Base-by-base conservation (phyloP, 164 flowering plant genomes). In the Echeveria elegans region DNA sequence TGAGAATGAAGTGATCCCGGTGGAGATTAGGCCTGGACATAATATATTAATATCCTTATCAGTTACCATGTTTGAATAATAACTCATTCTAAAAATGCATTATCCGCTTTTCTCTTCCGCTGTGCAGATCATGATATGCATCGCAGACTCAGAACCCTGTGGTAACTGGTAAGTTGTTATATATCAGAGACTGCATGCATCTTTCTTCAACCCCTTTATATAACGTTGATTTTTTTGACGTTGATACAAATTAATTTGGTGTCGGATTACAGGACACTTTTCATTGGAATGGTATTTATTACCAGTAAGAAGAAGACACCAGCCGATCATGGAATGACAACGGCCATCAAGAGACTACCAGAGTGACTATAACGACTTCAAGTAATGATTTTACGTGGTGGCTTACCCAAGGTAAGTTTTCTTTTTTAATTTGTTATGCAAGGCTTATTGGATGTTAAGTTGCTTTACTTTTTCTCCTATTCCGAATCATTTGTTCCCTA, bases 1-100 rank as follows among this genome's bases (percentile, higher is more conserved):
- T 6, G 84, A 79, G 24, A 85, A 77, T 75, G 92, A 83, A 50
- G 63, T 85, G 75, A 85, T 88, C 77, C 97, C 97, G 4, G 70
- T 89, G 23, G 87, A 80, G 37, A 72, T 92, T 72, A 86, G 83
- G 78, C 97, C 97, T 38, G 97, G 97, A 50, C 97, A 92, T 72
- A 88, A 11, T 14, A 11, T 18, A 56, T 56, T 19, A 12, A 26
- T 0, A 28, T 2, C 7, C 12, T 56, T 12, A 14, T 2, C 19
- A 5, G 19, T 56, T 28, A 12, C 28, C 61, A 26, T 24, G 12
- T 24, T 53, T 53, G 29, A 53, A n/a, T 8, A 23, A 24, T 53
- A 53, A 7, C 23, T 53, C 10, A 53, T 7, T 3, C 3, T 7
- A 0, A 6, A 29, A 4, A 56, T 26, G 6, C 28, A 50, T 50